Conservation (phyloP, 2,329 filamentous ascomycete species). For the Capronia coronata region DNA sequence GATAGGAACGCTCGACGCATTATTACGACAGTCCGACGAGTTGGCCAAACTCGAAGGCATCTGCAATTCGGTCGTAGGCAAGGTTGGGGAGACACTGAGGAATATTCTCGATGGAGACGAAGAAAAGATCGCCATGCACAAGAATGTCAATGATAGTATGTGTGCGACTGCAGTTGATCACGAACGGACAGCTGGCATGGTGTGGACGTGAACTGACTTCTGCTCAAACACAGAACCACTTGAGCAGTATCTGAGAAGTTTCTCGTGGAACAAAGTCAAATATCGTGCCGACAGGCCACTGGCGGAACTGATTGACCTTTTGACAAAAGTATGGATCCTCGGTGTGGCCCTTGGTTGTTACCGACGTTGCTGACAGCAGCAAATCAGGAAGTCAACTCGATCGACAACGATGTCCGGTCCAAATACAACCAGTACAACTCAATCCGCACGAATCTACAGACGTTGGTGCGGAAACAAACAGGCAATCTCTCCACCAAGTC, state of each 20-base stretch:
- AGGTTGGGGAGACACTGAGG: conserved; percentile 79
- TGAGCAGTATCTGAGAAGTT: conserved; percentile 81
- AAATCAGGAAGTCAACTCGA: conserved; percentile 71
- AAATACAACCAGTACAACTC: conserved; percentile 94
- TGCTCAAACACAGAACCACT: conserved; percentile 65
- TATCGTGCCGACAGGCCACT: conserved; percentile 90
- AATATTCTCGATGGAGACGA: conserved; percentile 78
- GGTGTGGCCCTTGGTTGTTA: not conserved
- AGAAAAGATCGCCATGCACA: conserved; percentile 74
- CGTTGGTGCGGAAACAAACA: conserved; percentile 79
- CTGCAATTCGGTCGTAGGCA: conserved; percentile 76
- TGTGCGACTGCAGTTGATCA: conserved; percentile 5
- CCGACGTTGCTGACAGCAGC: not conserved
- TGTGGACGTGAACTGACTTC: conserved; percentile 8
- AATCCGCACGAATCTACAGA: conserved; percentile 74
- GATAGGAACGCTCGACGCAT: conserved; percentile 88
- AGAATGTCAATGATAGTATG: conserved; percentile 90
- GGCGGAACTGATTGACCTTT: conserved; percentile 73
- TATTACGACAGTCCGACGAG: conserved; percentile 95
- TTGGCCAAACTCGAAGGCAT: conserved; percentile 75
- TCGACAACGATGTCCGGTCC: conserved; percentile 91
- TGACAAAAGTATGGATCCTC: conserved; percentile 70
- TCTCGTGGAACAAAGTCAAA: conserved; percentile 96
- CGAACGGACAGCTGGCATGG: not conserved
- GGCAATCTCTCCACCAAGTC: conserved; percentile 94